These are phyloP conservation scores for Mimosa bimucronata DNA, from an alignment of 306 rosid genomes.

Conservation along the genomic window DNA sequence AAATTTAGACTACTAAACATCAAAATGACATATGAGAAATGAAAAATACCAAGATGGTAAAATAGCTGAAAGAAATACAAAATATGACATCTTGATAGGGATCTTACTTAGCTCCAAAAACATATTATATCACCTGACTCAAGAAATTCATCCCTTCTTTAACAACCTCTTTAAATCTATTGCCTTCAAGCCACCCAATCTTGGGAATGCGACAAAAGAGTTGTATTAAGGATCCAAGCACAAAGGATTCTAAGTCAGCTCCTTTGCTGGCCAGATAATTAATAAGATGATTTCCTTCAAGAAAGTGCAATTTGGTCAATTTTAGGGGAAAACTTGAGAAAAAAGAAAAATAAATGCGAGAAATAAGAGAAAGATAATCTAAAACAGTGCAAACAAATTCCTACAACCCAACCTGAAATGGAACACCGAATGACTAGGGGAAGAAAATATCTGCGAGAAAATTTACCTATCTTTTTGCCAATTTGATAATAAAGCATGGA, in stretches of 20 bases:
- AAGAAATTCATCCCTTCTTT: conserved; percentile 49
- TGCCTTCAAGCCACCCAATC: conserved; percentile 60
- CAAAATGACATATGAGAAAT: conserved; percentile 7
- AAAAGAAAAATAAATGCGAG: too few relatives aligned
- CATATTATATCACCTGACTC: conserved; percentile 48
- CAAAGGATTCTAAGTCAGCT: too few relatives aligned
- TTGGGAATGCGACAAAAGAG: conserved; percentile 55
- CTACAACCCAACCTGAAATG: conserved; percentile 14
- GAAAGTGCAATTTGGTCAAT: conserved; percentile 45
- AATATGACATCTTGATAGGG: conserved; percentile 8
- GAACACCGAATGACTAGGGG: not conserved
- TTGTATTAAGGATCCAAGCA: too few relatives aligned
- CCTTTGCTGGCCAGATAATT: too few relatives aligned
- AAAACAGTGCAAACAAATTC: conserved; percentile 25
- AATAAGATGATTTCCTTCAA: conserved; percentile 64
- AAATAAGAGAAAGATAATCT: conserved; percentile 19
- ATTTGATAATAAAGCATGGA: too few relatives aligned
- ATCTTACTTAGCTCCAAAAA: conserved; percentile 21
- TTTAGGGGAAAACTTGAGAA: conserved; percentile 19
- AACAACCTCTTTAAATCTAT: conserved; percentile 49
- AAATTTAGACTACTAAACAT: conserved; percentile 9
- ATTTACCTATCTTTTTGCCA: too few relatives aligned
- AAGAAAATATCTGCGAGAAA: too few relatives aligned
- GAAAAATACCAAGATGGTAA: conserved; percentile 1
- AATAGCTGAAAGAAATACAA: conserved; percentile 3